Conservation (phyloP, 257 asterid species). For the Perilla frutescens region DNA sequence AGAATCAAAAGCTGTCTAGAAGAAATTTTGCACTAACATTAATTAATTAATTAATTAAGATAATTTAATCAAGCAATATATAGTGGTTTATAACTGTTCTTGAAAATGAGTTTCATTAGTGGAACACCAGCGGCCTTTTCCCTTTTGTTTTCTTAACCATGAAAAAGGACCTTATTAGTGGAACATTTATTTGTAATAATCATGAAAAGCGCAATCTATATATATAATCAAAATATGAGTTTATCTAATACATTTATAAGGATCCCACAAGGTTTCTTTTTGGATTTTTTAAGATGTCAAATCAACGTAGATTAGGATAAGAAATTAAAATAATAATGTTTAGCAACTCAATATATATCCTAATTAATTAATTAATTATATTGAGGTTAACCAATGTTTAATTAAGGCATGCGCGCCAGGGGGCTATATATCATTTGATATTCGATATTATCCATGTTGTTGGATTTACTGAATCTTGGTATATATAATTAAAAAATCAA, state of each 20-base stretch:
- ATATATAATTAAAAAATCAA: conserved; percentile 17
- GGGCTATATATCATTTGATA: conserved; percentile 3
- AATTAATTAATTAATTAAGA: background rate
- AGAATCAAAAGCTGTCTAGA: background rate
- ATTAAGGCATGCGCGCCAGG: conserved; percentile 37
- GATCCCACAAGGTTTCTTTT: background rate
- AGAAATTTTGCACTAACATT: background rate
- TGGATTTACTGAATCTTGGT: conserved; percentile 51
- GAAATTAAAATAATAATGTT: conserved; percentile 7
- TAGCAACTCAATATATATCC: background rate
- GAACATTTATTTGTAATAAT: too few species aligned
- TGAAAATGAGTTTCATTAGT: conserved; percentile 31
- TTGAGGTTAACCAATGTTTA: conserved; percentile 9
- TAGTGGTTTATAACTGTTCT: conserved; percentile 39
- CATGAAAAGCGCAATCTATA: background rate
- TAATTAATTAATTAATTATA: too few species aligned
- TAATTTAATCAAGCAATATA: conserved; percentile 16
- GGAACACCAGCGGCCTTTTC: conserved; percentile 20
- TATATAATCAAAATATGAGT: background rate
- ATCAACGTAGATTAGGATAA: conserved; percentile 49
- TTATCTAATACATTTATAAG: background rate
- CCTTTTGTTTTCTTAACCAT: background rate
- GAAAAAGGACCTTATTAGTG: too few species aligned
- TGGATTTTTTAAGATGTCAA: conserved; percentile 3
- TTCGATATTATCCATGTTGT: conserved; percentile 40